Conservation (phyloP, 2,329 filamentous ascomycete genomes). For the Ophiostoma populinum region DNA sequence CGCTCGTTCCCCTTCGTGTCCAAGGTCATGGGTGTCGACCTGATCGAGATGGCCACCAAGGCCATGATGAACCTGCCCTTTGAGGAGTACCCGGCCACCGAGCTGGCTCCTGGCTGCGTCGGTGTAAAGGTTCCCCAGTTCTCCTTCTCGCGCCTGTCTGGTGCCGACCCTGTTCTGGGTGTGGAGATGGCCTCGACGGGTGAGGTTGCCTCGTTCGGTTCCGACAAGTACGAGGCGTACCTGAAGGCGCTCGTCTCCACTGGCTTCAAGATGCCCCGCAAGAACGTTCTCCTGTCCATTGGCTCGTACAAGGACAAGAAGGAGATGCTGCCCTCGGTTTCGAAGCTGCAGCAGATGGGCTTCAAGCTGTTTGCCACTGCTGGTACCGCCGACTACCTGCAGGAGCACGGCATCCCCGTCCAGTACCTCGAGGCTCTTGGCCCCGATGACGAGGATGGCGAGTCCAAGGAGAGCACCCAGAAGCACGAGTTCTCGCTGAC, state of each 20-base stretch:
- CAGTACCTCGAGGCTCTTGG: conserved; percentile 84
- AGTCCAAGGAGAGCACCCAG: conserved; percentile 61
- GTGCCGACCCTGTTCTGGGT: conserved; percentile 87
- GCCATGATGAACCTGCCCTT: conserved; percentile 81
- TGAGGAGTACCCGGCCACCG: conserved; percentile 61
- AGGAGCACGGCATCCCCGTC: conserved; percentile 79
- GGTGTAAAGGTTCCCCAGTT: conserved; percentile 98
- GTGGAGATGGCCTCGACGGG: conserved; percentile 99
- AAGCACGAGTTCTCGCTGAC: conserved; percentile 94
- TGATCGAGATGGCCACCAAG: conserved; percentile 97
- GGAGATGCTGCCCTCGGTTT: conserved; percentile 86
- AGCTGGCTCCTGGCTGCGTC: conserved; percentile 65
- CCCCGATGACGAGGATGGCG: conserved; percentile 37
- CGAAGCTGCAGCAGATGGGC: conserved; percentile 76
- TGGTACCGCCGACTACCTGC: conserved; percentile 89
- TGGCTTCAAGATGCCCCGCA: conserved; percentile 89
- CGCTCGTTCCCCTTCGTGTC: conserved; percentile 96
- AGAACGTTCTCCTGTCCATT: conserved; percentile 88
- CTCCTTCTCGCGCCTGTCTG: conserved; percentile 92
- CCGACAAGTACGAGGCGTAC: conserved; percentile 94
- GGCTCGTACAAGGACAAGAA: conserved; percentile 96
- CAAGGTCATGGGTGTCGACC: conserved; percentile 93
- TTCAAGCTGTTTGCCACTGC: conserved; percentile 94
- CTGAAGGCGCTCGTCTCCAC: conserved; percentile 91
- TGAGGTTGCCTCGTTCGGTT: conserved; percentile 91